A percentile compares a stretch with the other conserved stretches of the same genome.
These are phyloP conservation scores for Fusarium praegraminearum DNA, from an alignment of 2,329 filamentous ascomycete species.

Conservation along the genomic window DNA sequence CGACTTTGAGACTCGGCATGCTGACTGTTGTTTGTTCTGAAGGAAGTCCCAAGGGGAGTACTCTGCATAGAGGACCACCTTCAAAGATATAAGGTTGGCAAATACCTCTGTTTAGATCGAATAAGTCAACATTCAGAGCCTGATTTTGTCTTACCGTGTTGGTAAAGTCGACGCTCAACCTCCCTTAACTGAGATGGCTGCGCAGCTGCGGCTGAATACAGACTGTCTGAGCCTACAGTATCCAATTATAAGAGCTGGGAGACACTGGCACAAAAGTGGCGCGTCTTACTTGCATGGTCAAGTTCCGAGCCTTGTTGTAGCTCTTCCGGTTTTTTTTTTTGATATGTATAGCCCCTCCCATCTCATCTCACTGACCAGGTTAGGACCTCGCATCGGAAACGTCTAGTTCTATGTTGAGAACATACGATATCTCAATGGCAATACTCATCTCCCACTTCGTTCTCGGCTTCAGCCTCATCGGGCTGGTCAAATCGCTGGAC, in stretches of 20 bases:
- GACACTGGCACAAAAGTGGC: neutral
- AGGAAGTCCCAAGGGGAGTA: neutral
- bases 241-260: neutral
- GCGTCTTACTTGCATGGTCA: neutral
- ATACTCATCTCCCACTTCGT: neutral
- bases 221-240: neutral
- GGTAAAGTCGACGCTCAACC: neutral
- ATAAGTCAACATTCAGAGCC: no score
- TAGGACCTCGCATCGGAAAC: neutral
- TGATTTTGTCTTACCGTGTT: neutral
- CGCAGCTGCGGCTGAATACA: constrained; percentile 1
- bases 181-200: neutral
- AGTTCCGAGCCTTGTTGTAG: neutral
- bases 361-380: neutral
- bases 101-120: no score
- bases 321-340: neutral
- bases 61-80: neutral
- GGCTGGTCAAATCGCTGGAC: neutral
- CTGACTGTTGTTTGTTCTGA: neutral
- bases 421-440: neutral
- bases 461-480: neutral
- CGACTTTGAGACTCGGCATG: neutral
- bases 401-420: neutral
- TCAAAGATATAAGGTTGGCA: neutral
- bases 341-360: neutral